These are phyloP conservation scores for Fraxinus pennsylvanica DNA, from an alignment of 257 asterid species.

Conservation along the genomic window DNA sequence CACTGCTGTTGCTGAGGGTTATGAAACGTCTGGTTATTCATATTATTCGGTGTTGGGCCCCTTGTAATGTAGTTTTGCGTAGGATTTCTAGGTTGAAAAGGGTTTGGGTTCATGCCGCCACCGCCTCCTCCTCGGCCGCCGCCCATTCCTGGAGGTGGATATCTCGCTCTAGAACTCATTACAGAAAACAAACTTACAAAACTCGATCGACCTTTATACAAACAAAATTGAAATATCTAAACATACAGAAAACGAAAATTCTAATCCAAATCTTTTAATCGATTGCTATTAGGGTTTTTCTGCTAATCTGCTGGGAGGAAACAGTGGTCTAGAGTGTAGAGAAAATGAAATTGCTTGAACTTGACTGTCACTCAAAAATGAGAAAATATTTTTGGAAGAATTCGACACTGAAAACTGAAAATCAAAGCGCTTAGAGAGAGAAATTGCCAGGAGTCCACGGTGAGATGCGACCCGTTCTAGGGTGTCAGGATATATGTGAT, in stretches of 20 bases:
- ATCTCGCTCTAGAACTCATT: slow-evolving; percentile 81
- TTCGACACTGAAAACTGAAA: not conserved
- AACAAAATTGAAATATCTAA: slow-evolving; percentile 23
- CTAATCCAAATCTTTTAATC: slow-evolving; percentile 20
- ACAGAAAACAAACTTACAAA: slow-evolving; percentile 28
- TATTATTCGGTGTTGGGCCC: slow-evolving; percentile 47
- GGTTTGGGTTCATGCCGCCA: slow-evolving; percentile 58
- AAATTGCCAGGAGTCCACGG: slow-evolving; percentile 13
- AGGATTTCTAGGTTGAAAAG: slow-evolving; percentile 61
- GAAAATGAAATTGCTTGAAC: not conserved
- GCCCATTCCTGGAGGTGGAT: slow-evolving; percentile 91
- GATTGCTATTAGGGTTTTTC: not conserved
- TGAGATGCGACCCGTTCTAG: slow-evolving; percentile 40
- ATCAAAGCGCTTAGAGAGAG: slow-evolving; percentile 21
- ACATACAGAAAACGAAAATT: slow-evolving; percentile 14
- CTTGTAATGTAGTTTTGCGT: slow-evolving; percentile 72
- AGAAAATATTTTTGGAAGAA: slow-evolving; percentile 21
- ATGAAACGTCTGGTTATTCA: slow-evolving; percentile 54
- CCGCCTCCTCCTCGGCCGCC: slow-evolving; percentile 61
- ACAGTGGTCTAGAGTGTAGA: not conserved
- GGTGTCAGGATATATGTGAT: slow-evolving; percentile 37
- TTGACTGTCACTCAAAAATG: slow-evolving; percentile 16
- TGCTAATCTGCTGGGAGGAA: not conserved
- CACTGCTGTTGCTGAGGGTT: slow-evolving; percentile 81
- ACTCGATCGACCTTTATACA: slow-evolving; percentile 23